phyloP scores from a whole-genome alignment of 2,329 filamentous ascomycete genomes.

The Chrysoporthe cubensis region DNA sequence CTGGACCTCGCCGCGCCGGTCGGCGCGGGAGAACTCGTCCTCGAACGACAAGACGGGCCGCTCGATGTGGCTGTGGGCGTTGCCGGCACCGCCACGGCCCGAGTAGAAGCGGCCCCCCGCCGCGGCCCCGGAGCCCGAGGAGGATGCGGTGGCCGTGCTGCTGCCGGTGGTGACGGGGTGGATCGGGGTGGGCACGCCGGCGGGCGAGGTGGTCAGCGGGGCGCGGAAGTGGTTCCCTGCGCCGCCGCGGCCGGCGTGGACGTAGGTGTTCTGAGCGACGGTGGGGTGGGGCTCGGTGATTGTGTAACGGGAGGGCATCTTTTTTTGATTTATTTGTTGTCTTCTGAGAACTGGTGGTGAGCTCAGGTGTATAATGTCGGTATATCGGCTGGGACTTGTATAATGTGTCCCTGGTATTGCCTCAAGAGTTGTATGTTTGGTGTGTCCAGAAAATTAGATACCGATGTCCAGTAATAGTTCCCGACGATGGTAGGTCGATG shows the following conservation, averaged over 20 bases:
- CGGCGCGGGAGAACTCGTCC: conserved; percentile 64
- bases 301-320: conserved; percentile 46
- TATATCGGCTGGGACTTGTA: not conserved
- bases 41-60: conserved; percentile 68
- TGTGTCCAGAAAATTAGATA: not conserved
- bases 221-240: conserved; percentile 60
- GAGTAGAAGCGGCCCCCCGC: conserved; percentile 60
- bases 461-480: too few species aligned
- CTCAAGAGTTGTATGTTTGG: not conserved
- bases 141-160: conserved; percentile 45
- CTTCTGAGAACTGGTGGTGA: conserved; percentile 18
- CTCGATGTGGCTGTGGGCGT: conserved; percentile 57
- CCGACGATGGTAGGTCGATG: not conserved
- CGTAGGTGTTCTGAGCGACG: conserved; percentile 50
- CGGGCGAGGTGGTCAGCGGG: conserved; percentile 47
- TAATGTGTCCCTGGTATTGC: conserved; percentile 5
- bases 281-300: conserved; percentile 55
- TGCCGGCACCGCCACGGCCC: conserved; percentile 70
- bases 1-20: conserved; percentile 55
- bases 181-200: conserved; percentile 56
- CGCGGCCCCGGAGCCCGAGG: conserved; percentile 25
- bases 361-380: not conserved
- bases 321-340: conserved; percentile 17
- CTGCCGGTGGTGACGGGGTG: conserved; percentile 46
- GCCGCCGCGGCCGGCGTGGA: conserved; percentile 59